Percentiles rank a stretch among this genome's conserved stretches.
These are phyloP conservation scores for Spergularia azorica DNA, from an alignment of 179 eudicot genomes.

Conservation along the genomic window DNA sequence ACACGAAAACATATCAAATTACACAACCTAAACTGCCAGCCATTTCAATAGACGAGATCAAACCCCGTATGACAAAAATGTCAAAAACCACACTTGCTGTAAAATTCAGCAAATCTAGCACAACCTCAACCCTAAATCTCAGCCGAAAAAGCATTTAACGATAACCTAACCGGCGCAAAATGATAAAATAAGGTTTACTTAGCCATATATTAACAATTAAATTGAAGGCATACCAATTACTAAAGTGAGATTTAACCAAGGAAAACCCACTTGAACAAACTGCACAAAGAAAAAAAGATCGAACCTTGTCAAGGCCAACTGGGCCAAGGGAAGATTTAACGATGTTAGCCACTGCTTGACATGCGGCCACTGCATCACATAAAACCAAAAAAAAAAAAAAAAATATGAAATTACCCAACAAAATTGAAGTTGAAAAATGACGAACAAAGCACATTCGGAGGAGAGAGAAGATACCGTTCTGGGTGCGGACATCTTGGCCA, in stretches of 20 bases:
- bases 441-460: neutral
- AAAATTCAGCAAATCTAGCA: too few relatives aligned
- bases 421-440: neutral
- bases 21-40: too few relatives aligned
- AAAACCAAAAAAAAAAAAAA: neutral
- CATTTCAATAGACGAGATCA: too few relatives aligned
- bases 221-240: neutral
- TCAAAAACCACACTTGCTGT: too few relatives aligned
- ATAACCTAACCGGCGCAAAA: too few relatives aligned
- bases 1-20: too few relatives aligned
- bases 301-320: conserved; percentile 96
- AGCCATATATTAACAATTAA: neutral
- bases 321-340: conserved; percentile 98
- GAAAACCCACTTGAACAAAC: neutral
- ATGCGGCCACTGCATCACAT: conserved; percentile 66
- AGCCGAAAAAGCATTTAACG: neutral
- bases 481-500: conserved; percentile 77
- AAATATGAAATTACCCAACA: neutral
- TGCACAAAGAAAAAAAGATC: neutral
- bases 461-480: conserved; percentile 42
- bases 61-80: too few relatives aligned
- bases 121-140: neutral
- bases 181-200: neutral
- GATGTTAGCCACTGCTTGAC: conserved; percentile 87
- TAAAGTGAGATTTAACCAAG: neutral